phyloP scores from a whole-genome alignment of 1,139 yeast genomes.

The Zygosaccharomyces sapae region DNA sequence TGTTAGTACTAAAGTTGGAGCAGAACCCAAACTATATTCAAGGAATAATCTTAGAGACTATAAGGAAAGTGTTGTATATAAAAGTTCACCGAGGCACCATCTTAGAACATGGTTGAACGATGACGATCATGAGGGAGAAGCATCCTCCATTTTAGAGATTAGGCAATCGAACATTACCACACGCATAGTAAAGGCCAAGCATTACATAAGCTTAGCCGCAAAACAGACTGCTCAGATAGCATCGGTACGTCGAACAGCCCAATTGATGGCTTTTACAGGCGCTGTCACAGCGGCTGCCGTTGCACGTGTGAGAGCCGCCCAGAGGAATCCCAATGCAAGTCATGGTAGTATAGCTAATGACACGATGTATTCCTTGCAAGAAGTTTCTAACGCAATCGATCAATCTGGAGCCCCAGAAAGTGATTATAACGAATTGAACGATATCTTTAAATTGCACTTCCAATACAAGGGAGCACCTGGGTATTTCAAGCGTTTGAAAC shows the following conservation, averaged over 20 bases:
- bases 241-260: constrained; percentile 6
- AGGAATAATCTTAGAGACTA: constrained; percentile 5
- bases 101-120: constrained; percentile 11
- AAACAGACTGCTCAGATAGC: constrained; percentile 11
- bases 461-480: constrained; percentile 5
- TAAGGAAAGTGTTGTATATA: constrained; percentile 1
- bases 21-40: constrained; percentile 2
- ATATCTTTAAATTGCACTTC: constrained; percentile 11
- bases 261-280: constrained; percentile 9
- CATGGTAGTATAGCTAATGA: constrained; percentile 17
- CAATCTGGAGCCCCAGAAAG: constrained; percentile 5
- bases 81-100: constrained; percentile 5
- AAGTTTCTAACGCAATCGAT: constrained; percentile 11
- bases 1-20: constrained; percentile 5
- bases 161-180: constrained; percentile 11
- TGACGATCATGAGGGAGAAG: constrained; percentile 3
- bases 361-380: constrained; percentile 8
- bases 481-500: constrained; percentile 12
- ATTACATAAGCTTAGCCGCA: constrained; percentile 8
- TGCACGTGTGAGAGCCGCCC: constrained; percentile 7
- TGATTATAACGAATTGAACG: constrained; percentile 10
- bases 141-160: constrained; percentile 10
- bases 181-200: constrained; percentile 9
- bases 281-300: constrained; percentile 13
- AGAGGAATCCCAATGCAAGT: constrained; percentile 12